Conservation (phyloP, 768 basidiomycete species). For the Pleurotus pulmonarius region DNA sequence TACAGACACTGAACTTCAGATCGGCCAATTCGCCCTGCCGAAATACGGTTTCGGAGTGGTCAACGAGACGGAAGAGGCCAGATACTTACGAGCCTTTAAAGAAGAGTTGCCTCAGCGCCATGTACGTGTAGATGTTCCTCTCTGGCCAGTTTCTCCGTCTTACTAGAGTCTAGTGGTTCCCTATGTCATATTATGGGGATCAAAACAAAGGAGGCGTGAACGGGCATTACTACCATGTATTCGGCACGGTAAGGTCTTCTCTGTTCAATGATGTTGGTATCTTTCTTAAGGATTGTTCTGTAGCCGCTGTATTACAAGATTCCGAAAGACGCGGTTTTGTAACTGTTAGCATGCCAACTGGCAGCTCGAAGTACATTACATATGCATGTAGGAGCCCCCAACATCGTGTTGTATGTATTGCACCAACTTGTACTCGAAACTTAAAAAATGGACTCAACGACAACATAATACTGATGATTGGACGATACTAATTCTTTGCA, state of each 20-base stretch:
- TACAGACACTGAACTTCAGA: constrained; percentile 88
- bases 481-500: too few species aligned
- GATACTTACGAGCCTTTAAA: constrained; percentile 66
- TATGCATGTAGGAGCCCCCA: too few species aligned
- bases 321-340: constrained; percentile 40
- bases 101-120: constrained; percentile 62
- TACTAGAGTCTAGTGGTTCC: constrained; percentile 59
- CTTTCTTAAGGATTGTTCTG: constrained; percentile 8
- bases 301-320: constrained; percentile 54
- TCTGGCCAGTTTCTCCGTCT: too few species aligned
- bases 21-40: constrained; percentile 81
- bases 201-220: constrained; percentile 52
- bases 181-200: constrained; percentile 63
- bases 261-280: constrained; percentile 6
- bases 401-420: too few species aligned
- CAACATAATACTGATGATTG: too few species aligned
- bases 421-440: too few species aligned
- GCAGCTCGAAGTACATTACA: too few species aligned
- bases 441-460: too few species aligned
- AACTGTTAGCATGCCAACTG: constrained; percentile 1
- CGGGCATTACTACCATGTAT: constrained; percentile 78
- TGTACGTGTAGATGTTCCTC: constrained; percentile 32
- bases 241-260: constrained; percentile 50
- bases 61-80: constrained; percentile 57
- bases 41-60: constrained; percentile 46